Conservation (phyloP, 2,329 filamentous ascomycete species). For the Fusarium sp. region DNA sequence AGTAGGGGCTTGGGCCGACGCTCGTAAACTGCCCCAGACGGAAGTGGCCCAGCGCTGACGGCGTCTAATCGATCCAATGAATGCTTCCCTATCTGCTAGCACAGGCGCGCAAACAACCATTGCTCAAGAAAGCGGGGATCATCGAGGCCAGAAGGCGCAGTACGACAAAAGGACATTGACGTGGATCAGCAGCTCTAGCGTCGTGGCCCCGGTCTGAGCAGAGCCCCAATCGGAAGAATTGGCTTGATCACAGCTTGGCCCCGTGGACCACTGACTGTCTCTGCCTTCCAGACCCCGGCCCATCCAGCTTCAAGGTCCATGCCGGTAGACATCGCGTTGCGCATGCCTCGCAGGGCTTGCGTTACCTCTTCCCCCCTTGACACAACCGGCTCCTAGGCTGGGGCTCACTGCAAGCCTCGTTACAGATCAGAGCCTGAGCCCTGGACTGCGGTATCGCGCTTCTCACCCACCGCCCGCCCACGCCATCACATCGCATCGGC, state of each 20-base stretch:
- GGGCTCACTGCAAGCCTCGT: conserved; percentile 13
- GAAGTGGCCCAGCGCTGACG: conserved; percentile 27
- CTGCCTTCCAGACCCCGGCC: conserved; percentile 16
- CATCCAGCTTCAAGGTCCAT: conserved; percentile 36
- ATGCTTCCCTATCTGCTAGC: conserved; percentile 9
- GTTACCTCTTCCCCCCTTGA: conserved; percentile 18
- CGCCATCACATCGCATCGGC: neutral
- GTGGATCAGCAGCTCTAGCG: conserved; percentile 46
- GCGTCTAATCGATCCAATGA: conserved; percentile 50
- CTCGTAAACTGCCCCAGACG: conserved; percentile 25
- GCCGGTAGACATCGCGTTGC: conserved; percentile 34
- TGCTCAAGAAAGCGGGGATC: conserved; percentile 24
- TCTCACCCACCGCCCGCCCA: conserved; percentile 1
- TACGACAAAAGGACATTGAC: conserved; percentile 48
- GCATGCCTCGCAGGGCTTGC: conserved; percentile 26
- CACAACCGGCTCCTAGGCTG: conserved; percentile 6
- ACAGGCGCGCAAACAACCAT: conserved; percentile 39
- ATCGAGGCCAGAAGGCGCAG: conserved; percentile 34
- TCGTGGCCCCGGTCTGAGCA: conserved; percentile 32
- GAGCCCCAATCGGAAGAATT: conserved; percentile 49
- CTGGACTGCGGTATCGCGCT: conserved; percentile 4
- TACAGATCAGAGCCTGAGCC: conserved; percentile 1
- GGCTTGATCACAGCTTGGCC: conserved; percentile 37
- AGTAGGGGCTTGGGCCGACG: conserved; percentile 29
- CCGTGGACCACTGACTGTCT: conserved; percentile 25